These are phyloP conservation scores for Ophiocordyceps sinensis DNA, from an alignment of 2,329 filamentous ascomycete genomes.

Conservation along the genomic window DNA sequence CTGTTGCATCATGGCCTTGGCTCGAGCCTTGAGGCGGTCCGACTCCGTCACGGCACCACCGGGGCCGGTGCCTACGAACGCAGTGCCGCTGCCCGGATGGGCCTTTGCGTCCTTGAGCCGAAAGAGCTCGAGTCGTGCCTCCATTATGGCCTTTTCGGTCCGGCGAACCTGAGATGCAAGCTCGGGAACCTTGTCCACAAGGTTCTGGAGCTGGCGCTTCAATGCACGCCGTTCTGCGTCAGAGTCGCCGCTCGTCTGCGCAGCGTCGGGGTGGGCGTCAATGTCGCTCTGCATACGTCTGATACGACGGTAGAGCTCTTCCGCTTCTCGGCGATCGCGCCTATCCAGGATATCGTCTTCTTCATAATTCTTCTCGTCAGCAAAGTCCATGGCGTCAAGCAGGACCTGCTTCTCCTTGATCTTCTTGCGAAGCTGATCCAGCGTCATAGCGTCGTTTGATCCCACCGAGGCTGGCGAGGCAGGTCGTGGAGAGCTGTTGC, in stretches of 20 bases:
- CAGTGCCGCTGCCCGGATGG: conserved; percentile 63
- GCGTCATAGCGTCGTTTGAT: conserved; percentile 65
- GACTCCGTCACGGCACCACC: conserved; percentile 84
- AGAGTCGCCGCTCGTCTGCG: conserved; percentile 59
- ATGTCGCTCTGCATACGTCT: conserved; percentile 89
- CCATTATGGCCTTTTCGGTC: conserved; percentile 83
- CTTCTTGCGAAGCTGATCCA: conserved; percentile 84
- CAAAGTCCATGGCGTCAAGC: conserved; percentile 90
- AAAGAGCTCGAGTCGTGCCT: conserved; percentile 85
- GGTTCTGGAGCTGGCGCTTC: conserved; percentile 75
- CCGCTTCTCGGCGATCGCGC: conserved; percentile 78
- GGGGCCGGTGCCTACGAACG: conserved; percentile 83
- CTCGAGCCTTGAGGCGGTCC: conserved; percentile 84
- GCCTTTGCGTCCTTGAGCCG: conserved; percentile 86
- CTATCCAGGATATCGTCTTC: conserved; percentile 88
- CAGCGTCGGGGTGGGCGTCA: conserved; percentile 68
- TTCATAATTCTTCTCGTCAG: conserved; percentile 77
- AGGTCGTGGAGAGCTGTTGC: conserved; percentile 69
- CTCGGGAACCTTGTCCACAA: conserved; percentile 82
- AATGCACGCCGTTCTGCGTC: conserved; percentile 77
- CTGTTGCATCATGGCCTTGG: conserved; percentile 98
- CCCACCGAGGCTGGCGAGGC: conserved; percentile 54
- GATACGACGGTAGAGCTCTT: conserved; percentile 87
- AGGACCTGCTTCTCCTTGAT: conserved; percentile 90
- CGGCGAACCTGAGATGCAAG: conserved; percentile 83